Base-by-base conservation (phyloP, 345 rosid species). In the Populus euphratica region DNA sequence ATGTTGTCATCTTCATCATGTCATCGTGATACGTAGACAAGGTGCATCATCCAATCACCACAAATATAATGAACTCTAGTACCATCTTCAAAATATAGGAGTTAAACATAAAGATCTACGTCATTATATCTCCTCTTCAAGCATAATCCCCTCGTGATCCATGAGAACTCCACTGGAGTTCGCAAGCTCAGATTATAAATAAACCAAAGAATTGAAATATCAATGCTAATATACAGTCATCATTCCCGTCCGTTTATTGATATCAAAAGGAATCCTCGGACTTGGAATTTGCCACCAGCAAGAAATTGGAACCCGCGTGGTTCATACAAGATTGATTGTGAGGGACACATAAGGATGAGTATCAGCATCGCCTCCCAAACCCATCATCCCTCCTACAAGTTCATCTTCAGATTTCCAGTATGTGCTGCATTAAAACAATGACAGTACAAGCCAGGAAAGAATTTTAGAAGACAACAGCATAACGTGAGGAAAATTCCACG, bases 341-440 rank as follows among this genome's bases (percentile, higher is more conserved):
- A 94, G 91, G 76, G 95, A 94, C 75, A 94, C 97, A 16, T 96
- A 96, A 0, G 98, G 95, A 82, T 96, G 80, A 18, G 90, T 41
- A 72, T 92, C 99, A 0, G 86, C 83, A 25, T 96, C 99, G 12
- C 95, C 97, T 43, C 89, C 98, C 52, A 94, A 81, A 73, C 92
- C 97, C 35, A 86, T 91, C 88, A 94, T 87, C 36, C 87, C 93
- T 2, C 76, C 83, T 83, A 92, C 98, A 3, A 70, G 86, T 65
- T 96, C 99, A 52, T 96, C 98, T 80, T 90, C 99, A 27, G 92
- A 76, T 87, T 92, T 92, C 99, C 99, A 96, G 90, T 72, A 92
- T 54, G 84, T 76, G 87, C 99, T 96, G 96, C 89, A 86, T 68
- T 73, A 39, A 29, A 54, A 25, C 10, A 62, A 18, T 3, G 29